phyloP scores from a whole-genome alignment of 2,329 filamentous ascomycete genomes.

The Aspergillus pseudoterreus region DNA sequence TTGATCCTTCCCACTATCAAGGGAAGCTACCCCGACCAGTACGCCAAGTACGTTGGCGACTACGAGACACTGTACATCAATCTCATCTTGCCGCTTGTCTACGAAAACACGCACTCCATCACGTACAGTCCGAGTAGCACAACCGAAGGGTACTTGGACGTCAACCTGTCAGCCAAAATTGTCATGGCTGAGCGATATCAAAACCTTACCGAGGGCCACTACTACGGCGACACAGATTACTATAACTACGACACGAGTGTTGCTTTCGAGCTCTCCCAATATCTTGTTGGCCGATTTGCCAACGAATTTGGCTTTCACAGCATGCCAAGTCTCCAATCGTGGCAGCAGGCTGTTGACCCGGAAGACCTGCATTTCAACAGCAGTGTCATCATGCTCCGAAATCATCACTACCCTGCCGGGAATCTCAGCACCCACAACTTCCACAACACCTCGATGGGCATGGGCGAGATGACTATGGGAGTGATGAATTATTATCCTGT shows the following conservation, averaged over 20 bases:
- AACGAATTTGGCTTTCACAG: constrained; percentile 63
- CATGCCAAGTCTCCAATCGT: constrained; percentile 59
- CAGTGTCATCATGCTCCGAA: constrained; percentile 52
- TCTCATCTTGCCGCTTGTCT: constrained; percentile 54
- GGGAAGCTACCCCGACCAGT: constrained; percentile 44
- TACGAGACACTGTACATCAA: constrained; percentile 59
- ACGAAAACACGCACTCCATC: constrained; percentile 57
- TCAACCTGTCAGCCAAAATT: constrained; percentile 51
- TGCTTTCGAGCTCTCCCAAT: constrained; percentile 53
- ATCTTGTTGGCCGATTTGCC: constrained; percentile 58
- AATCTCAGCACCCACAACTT: constrained; percentile 47
- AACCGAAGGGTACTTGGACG: constrained; percentile 54
- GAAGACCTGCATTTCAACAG: constrained; percentile 57
- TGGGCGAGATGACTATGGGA: constrained; percentile 57
- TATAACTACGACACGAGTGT: constrained; percentile 56
- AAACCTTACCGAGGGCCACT: constrained; percentile 49
- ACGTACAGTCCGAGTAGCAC: constrained; percentile 60
- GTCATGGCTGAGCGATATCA: constrained; percentile 57
- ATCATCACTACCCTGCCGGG: constrained; percentile 57
- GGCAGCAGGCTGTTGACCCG: constrained; percentile 51
- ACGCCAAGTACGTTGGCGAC: constrained; percentile 44
- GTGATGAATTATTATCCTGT: constrained; percentile 55
- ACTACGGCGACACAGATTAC: constrained; percentile 60
- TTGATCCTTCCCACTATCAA: constrained; percentile 46
- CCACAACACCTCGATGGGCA: constrained; percentile 28